Base-by-base conservation (phyloP, 352 stramenopile genomes). In the Peronospora farinosa region DNA sequence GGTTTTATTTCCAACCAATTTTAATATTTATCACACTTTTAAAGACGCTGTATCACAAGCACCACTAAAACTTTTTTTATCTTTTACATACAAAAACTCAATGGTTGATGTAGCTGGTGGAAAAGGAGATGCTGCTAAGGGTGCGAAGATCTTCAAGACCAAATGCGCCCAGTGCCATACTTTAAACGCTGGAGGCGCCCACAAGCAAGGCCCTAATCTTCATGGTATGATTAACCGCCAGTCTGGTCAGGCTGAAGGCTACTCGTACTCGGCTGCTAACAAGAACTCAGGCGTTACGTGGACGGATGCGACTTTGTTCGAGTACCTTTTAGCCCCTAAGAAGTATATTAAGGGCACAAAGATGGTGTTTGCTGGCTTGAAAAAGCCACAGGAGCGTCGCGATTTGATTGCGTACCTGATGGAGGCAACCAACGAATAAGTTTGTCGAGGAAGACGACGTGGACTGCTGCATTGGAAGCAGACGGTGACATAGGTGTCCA, bases 261-360 rank as follows among this genome's bases (percentile, higher is more conserved):
- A 98, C 84, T 97, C 92, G 48, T 99, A 99, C 89, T 98, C 94
- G 51, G 78, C 80, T 35, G 96, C 96, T 60, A 99, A 99, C 86
- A 98, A 99, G 90, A 98, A 98, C 77, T 98, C 87, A 62, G 84
- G 83, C 36, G 86, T 99, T 52, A 78, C 73, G 11, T 99, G 96
- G 96, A 95, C 74, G 13, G 95, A 99, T 42, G 89, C 97, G 61
- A 98, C 96, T 38, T 74, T 99, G 15, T 99, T 98, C 65, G 94
- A 98, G 57, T 99, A 99, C 83, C 82, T 99, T 36, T 81, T 98
- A 28, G 96, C 96, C 45, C 97, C 97, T 12, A 99, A 99, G 92
- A 99, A 99, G 85, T 99, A 99, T 93, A 99, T 99, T 67, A 98
- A 98, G 92, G 96, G 97, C 65, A 99, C 97, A 50, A 99, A 99